Evolutionary conservation across 1,284 basidiomycete species (phyloP), one percentile per base, ranked within the genome.

Genomic region (Boletellus sp.): DNA sequence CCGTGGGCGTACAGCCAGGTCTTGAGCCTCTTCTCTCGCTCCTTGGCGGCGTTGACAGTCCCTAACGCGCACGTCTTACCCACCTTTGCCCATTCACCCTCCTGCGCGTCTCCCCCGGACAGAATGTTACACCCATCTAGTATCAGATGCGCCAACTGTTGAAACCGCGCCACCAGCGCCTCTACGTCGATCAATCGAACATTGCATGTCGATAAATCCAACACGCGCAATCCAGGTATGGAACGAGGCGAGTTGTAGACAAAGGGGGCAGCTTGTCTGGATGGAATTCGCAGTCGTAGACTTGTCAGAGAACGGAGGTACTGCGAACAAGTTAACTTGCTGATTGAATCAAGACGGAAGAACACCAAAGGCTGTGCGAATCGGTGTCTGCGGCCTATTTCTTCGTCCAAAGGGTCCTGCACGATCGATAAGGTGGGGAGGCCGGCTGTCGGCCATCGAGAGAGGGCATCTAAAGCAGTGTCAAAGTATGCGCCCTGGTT

Each of bases 341-440:
- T 54, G 44, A 80, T 58, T 3, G 73, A 63, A 35, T 82, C 75
- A 25, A 87, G 70, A 16, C 73, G 73, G 59, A 84, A 84, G 68
- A 88, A 87, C 5, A 87, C 83, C 41, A 88, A 66, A 0, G 86
- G 85, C 56, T 88, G 85, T 2, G 86, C 85, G 49, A 88, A 88
- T 33, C 52, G 67, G 45, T 55, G 45, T 49, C 41, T 52, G 46
- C 60, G 54, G 13, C 66, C 63, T 47, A 68, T 60, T 29, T 57
- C 47, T 3, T 69, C 58, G 30, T 74, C 71, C 8, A 79, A 64
- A 1, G 79, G 77, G 49, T 87, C 84, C 62, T 88, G 85, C 9
- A 84, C 69, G 38, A 87, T 76, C 2, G 83, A 87, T 1, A 87
- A 58, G 0, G 65, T 63, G 1, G 69, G 66, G 2, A 84, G 62